These are phyloP conservation scores for Telopea speciosissima DNA, from an alignment of 177 flowering plant genomes.

Conservation along the genomic window DNA sequence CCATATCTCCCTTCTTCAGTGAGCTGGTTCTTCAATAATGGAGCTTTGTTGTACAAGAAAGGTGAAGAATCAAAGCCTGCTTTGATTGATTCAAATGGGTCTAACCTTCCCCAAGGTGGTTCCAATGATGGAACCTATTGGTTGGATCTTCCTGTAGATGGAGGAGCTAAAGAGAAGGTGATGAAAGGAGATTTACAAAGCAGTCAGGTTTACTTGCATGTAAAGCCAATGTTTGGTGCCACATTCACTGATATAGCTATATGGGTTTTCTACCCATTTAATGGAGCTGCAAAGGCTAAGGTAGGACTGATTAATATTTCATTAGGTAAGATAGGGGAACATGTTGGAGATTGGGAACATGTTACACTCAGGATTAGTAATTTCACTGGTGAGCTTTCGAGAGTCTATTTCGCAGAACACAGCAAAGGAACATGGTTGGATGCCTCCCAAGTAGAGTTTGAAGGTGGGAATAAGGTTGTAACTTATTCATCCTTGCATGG, in stretches of 20 bases:
- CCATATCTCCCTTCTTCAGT: conserved; percentile 28
- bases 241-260: conserved; percentile 27
- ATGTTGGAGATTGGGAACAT: conserved; percentile 36
- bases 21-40: conserved; percentile 29
- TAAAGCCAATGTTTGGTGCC: conserved; percentile 28
- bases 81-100: conserved; percentile 20
- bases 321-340: conserved; percentile 30
- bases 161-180: conserved; percentile 13
- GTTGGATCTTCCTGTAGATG: conserved; percentile 25
- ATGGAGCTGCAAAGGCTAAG: conserved; percentile 25
- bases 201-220: conserved; percentile 22
- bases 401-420: conserved; percentile 23
- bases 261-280: conserved; percentile 33
- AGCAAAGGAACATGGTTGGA: conserved; percentile 23
- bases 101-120: conserved; percentile 32
- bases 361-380: conserved; percentile 30
- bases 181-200: conserved; percentile 26
- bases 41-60: conserved; percentile 22
- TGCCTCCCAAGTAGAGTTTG: conserved; percentile 23
- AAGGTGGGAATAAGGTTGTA: conserved; percentile 23
- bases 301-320: conserved; percentile 13
- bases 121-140: conserved; percentile 27
- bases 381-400: conserved; percentile 29
- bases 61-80: conserved; percentile 19
- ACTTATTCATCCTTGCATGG: conserved; percentile 29